A percentile compares a stretch with the other conserved stretches of the same genome.
phyloP scores from a whole-genome alignment of 345 rosid species.

The Populus nigra region DNA sequence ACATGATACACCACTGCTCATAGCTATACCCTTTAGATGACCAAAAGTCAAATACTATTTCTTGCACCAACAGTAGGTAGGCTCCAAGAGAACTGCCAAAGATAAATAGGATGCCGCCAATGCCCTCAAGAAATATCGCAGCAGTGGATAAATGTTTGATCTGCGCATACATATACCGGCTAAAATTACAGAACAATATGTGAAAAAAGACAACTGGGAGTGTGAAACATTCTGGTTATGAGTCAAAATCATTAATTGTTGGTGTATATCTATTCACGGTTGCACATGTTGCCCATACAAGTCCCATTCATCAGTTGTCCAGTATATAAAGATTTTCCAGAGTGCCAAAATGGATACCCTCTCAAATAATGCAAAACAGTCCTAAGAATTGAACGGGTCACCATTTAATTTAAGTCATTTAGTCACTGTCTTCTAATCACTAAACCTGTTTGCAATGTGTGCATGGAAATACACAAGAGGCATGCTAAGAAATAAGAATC shows the following conservation, averaged over 20 bases:
- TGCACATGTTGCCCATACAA: background rate
- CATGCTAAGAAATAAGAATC: background rate
- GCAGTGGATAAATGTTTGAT: slow-evolving; percentile 16
- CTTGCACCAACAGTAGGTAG: slow-evolving; percentile 54
- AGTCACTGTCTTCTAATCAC: background rate
- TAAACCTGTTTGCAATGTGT: background rate
- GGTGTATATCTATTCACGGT: background rate
- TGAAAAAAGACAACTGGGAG: background rate
- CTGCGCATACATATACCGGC: background rate
- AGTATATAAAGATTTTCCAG: background rate
- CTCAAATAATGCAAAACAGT: background rate
- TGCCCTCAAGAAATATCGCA: slow-evolving; percentile 50
- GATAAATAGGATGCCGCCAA: slow-evolving; percentile 69
- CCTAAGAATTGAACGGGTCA: background rate
- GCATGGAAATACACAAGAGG: background rate
- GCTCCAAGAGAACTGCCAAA: slow-evolving; percentile 70
- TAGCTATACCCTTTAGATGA: background rate
- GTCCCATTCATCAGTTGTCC: background rate
- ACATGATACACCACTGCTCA: background rate
- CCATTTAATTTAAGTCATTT: background rate
- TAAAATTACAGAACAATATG: background rate
- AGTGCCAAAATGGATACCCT: background rate
- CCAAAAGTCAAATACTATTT: background rate
- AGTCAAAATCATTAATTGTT: background rate
- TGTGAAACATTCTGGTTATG: background rate